Evolutionary conservation across 1,284 basidiomycete genomes (phyloP).

Genomic region (Irpex sp.): DNA sequence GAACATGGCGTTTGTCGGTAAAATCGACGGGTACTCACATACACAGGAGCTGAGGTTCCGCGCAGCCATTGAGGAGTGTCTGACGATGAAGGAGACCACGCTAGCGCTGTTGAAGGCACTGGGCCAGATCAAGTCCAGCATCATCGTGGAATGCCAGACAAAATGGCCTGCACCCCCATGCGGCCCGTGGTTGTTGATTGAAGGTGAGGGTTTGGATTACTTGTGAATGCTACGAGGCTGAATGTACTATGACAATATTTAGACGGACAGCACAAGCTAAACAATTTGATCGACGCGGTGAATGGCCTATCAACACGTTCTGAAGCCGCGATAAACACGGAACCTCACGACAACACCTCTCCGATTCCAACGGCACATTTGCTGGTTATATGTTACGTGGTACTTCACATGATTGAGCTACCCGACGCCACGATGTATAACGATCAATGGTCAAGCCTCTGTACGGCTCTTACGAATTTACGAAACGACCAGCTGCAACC

Average conservation of each 20-base stretch:
- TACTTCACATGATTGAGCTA: not conserved
- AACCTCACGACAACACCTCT: not conserved
- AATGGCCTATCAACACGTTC: not conserved
- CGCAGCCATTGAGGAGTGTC: not conserved
- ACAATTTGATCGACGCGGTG: not conserved
- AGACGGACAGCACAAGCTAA: not conserved
- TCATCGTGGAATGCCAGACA: not conserved
- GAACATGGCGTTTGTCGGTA: not conserved
- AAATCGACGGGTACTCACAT: not conserved
- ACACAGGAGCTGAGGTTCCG: slow-evolving; percentile 1
- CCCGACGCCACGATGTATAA: not conserved
- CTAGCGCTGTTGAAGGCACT: not conserved
- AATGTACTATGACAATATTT: not conserved
- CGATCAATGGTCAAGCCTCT: not conserved
- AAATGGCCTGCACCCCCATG: not conserved
- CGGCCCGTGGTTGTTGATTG: not conserved
- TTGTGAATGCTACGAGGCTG: not conserved
- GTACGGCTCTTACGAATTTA: not conserved
- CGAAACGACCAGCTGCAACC: not conserved
- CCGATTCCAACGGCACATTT: not conserved
- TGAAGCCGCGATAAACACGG: too few species aligned
- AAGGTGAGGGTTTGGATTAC: not conserved
- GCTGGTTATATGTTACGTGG: not conserved
- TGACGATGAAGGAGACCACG: not conserved
- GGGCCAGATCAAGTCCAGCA: not conserved